A percentile compares a stretch with the other conserved stretches of the same genome.
Conservation (phyloP, 352 stramenopile genomes). For the Globisporangium lucens region DNA sequence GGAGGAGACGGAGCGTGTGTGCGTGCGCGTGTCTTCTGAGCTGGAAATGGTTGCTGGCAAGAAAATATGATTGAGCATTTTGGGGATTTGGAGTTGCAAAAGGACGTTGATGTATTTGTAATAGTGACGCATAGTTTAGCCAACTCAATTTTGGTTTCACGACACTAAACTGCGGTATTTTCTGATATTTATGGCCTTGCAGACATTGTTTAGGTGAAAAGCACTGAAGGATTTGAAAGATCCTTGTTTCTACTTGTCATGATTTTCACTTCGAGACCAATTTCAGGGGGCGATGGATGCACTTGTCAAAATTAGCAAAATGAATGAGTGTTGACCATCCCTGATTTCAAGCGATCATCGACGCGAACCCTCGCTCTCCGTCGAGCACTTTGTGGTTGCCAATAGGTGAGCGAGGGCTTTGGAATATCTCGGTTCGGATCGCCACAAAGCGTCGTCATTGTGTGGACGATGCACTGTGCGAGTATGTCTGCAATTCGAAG, state of each 20-base stretch:
- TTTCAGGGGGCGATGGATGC: no score
- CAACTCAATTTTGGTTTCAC: background rate
- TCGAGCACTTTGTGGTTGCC: background rate
- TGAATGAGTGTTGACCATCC: no score
- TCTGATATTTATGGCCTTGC: background rate
- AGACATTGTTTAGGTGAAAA: no score
- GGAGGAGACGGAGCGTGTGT: background rate
- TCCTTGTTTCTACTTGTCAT: no score
- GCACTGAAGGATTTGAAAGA: no score
- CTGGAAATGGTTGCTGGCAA: background rate
- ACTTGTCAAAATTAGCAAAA: no score
- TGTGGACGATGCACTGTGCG: background rate
- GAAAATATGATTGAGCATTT: background rate
- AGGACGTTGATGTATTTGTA: background rate
- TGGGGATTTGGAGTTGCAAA: background rate
- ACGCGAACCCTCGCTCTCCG: background rate
- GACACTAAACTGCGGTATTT: background rate
- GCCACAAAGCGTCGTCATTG: background rate
- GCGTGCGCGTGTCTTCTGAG: background rate
- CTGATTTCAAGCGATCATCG: no score
- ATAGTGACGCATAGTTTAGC: background rate
- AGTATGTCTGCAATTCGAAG: background rate
- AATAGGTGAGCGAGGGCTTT: background rate
- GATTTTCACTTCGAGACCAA: no score
- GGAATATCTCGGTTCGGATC: background rate